Percentiles rank a stretch among this genome's conserved stretches.
phyloP scores from a whole-genome alignment of 257 asterid species.

The Striga asiatica region DNA sequence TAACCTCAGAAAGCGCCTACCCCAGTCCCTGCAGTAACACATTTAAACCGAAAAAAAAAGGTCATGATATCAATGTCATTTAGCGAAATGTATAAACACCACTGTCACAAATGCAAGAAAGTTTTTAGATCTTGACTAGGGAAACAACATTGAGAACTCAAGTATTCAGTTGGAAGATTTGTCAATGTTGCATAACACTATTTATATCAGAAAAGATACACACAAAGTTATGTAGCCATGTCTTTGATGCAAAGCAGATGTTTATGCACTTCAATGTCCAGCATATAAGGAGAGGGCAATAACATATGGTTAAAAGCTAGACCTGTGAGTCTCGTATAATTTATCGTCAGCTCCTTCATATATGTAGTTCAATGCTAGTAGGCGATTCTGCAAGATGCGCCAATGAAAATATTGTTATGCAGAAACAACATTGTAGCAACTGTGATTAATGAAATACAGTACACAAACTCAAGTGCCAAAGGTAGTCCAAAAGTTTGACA shows the following conservation, averaged over 20 bases:
- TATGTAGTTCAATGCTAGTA: conserved; percentile 99
- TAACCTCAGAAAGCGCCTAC: conserved; percentile 83
- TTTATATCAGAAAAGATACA: background rate
- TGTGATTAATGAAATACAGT: no score
- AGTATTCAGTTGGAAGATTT: conserved; percentile 5
- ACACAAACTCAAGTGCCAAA: no score
- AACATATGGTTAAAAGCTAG: conserved; percentile 17
- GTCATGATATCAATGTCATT: background rate
- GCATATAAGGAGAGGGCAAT: conserved; percentile 7
- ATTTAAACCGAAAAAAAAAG: conserved; percentile 8
- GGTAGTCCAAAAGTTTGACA: background rate
- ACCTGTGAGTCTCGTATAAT: conserved; percentile 94
- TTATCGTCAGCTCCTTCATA: conserved; percentile 79
- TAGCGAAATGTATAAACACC: conserved; percentile 1
- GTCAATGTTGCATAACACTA: background rate
- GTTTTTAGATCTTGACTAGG: background rate
- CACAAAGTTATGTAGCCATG: background rate
- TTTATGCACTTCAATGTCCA: background rate
- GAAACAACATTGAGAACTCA: background rate
- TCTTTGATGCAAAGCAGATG: background rate
- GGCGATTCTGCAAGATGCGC: conserved; percentile 68
- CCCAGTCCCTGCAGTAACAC: conserved; percentile 83
- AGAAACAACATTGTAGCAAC: no score
- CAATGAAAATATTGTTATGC: background rate
- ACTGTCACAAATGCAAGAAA: background rate